Base-by-base conservation (phyloP, 169 alveolate species). In the Theileria equi region DNA sequence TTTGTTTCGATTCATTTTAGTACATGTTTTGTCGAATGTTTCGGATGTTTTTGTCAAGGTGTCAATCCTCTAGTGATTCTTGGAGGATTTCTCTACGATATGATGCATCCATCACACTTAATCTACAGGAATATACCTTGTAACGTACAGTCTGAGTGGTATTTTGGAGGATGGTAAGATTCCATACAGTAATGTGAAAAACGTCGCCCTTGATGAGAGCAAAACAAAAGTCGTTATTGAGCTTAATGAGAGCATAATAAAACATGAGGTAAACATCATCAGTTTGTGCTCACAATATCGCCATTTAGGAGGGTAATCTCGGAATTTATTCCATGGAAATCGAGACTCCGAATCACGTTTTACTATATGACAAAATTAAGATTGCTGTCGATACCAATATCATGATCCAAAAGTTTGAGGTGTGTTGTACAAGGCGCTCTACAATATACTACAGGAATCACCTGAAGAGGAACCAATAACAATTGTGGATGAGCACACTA, bases 81-180 rank as follows among this genome's bases (percentile, higher is more conserved):
- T n/a, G n/a, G n/a, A n/a, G n/a, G n/a, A 6, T 47, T 11, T 47
- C 11, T 8, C 11, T 10, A 47, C n/a, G n/a, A 54, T 19, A 8
- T 19, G 52, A 54, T n/a, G 13, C 8, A 25, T n/a, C 68, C 10
- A 16, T 38, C 6, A 1, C 17, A 44, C 23, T 19, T 3, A 28
- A 11, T 11, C 45, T 43, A 45, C 36, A 72, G 83, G 70, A 7
- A 40, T 74, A 23, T 68, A 57, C 70, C 35, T 74, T 25, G 78
- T 57, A 3, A 74, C 84, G n/a, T 62, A 58, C 53, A 26, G 47
- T n/a, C 78, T 74, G 21, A 29, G 79, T n/a, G 67, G 78, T 23
- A 19, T 57, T 3, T 38, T 73, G 19, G 64, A 74, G 55, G 65
- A 68, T 25, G 66, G 84, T 13, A 74, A 57, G 23, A 44, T 74